These are phyloP conservation scores for Triticum monococcum DNA, from an alignment of 176 grass and related monocot genomes.

Conservation along the genomic window DNA sequence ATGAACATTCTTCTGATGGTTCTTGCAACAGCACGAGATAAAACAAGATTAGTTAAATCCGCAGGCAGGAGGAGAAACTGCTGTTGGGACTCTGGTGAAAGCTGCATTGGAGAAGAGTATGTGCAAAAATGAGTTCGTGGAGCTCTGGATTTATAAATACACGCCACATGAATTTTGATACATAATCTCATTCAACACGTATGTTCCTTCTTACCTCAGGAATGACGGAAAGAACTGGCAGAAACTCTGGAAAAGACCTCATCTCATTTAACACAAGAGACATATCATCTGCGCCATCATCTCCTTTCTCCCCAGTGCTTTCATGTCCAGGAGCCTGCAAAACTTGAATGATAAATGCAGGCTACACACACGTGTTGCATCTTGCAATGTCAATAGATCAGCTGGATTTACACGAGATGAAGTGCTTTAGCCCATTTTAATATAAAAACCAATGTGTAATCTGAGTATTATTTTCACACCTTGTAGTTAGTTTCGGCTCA, in stretches of 20 bases:
- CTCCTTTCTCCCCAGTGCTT: slow-evolving; percentile 38
- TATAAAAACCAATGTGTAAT: not conserved
- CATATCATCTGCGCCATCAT: slow-evolving; percentile 44
- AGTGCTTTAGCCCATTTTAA: not conserved
- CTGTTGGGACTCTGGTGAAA: slow-evolving; percentile 75
- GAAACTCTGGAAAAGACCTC: slow-evolving; percentile 58
- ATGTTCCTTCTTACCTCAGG: slow-evolving; percentile 56
- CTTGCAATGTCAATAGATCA: not conserved
- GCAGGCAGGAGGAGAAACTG: slow-evolving; percentile 68
- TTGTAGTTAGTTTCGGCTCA: not conserved
- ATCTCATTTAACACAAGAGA: slow-evolving; percentile 79
- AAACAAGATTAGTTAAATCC: slow-evolving; percentile 67
- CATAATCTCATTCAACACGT: not conserved
- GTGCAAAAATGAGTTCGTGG: slow-evolving; percentile 16
- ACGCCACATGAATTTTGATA: not conserved
- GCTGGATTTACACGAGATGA: not conserved
- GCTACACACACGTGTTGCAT: not conserved
- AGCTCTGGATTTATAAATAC: not conserved
- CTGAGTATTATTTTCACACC: not conserved
- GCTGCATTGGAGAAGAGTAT: slow-evolving; percentile 39
- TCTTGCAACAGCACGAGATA: slow-evolving; percentile 81
- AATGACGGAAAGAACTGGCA: slow-evolving; percentile 69
- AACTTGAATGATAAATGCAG: slow-evolving; percentile 17
- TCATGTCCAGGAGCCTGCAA: slow-evolving; percentile 53
- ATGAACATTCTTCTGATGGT: slow-evolving; percentile 73